These are phyloP conservation scores for Infundibulicybe gibba DNA, from an alignment of 768 basidiomycete genomes.

Conservation along the genomic window DNA sequence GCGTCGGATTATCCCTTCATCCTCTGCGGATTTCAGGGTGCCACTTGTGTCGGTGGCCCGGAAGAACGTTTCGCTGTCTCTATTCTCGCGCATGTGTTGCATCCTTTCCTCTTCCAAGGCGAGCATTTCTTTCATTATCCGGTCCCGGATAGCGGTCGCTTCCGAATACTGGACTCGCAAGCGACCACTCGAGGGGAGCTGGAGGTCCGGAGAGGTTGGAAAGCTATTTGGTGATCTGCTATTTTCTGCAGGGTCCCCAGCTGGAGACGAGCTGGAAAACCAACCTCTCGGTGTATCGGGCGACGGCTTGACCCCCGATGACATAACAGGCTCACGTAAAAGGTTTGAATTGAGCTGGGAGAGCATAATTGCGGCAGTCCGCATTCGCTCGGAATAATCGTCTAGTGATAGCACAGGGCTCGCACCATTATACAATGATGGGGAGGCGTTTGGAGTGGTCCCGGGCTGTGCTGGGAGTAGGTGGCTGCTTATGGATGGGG, in stretches of 20 bases:
- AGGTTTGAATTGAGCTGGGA: constrained; percentile 89
- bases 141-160: constrained; percentile 85
- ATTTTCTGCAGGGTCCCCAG: constrained; percentile 23
- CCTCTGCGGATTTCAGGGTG: constrained; percentile 71
- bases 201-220: constrained; percentile 14
- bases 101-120: constrained; percentile 95
- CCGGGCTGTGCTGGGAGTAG: constrained; percentile 7
- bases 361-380: constrained; percentile 97
- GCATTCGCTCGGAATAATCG: constrained; percentile 98
- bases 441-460: constrained; percentile 8
- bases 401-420: constrained; percentile 70
- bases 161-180: constrained; percentile 79
- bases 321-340: constrained; percentile 47
- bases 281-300: constrained; percentile 25
- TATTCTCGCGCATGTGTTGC: constrained; percentile 79
- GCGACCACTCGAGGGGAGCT: constrained; percentile 36
- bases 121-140: constrained; percentile 99
- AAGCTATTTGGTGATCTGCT: constrained; percentile 10
- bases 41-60: constrained; percentile 48
- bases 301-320: constrained; percentile 4
- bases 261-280: constrained; percentile 56
- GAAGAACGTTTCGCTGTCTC: constrained; percentile 66
- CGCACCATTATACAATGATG: constrained; percentile 10
- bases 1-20: constrained; percentile 89
- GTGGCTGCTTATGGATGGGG: constrained; percentile 3